Evolutionary conservation across 2,329 filamentous ascomycete genomes (phyloP), one percentile per base, ranked within the genome.

Genomic region (Colletotrichum eleusines): DNA sequence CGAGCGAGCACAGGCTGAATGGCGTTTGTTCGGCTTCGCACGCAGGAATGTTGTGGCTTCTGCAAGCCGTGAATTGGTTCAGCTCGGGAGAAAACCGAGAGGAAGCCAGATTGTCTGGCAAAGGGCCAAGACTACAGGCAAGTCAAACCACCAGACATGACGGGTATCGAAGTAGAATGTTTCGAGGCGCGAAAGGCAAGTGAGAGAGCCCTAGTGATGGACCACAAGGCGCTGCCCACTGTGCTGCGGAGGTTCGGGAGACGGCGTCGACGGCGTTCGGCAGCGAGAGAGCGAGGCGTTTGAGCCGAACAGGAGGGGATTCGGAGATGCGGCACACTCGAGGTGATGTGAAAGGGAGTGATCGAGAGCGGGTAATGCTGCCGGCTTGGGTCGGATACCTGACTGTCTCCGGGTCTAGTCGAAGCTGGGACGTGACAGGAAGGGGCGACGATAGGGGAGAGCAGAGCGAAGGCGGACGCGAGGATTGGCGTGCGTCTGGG

Each of bases 41-140:
- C 35, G 59, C n/a, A 53, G 50, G 12, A 38, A 57, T 48, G n/a
- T 42, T 67, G 62, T 9, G 42, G 67, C 38, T 48, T 63, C 23
- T 55, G 57, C 57, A 53, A 54, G 44, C 61, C 67, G 62, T 44
- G 63, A 63, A 53, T 46, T 65, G 57, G 46, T 63, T 63, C 68
- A 63, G 62, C 68, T 48, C 64, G 31, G n/a, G 46, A 51, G 57
- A 44, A 51, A 35, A 58, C 62, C 44, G 40, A 71, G 58, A 23
- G 44, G 61, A 26, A 53, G 70, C 71, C 71, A 67, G 72, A 54
- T 76, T 77, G 79, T 82, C 82, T 81, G 83, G 84, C 83, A 80
- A 79, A 77, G 77, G 75, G 83, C 84, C 84, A 84, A 81, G 81
- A 83, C 84, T 85, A 86, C 76, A 84, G 79, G 76, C 77, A 77